Evolutionary conservation across 1,284 basidiomycete genomes (phyloP), one percentile per base, ranked within the genome.

Genomic region (Inonotus hispidus): DNA sequence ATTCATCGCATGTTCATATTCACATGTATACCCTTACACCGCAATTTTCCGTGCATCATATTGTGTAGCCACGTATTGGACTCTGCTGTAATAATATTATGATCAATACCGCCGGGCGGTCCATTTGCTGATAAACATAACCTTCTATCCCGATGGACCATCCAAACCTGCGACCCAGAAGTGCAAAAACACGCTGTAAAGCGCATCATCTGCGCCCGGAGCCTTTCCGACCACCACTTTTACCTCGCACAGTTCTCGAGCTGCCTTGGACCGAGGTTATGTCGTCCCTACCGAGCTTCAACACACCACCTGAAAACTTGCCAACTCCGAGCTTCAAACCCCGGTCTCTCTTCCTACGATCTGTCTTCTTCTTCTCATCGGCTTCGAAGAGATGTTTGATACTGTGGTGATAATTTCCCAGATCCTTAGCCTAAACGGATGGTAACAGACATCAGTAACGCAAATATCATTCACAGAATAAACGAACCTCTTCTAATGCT

Each of bases 261-360:
- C 57, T 58, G 21, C 79, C 72, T 59, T 78, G 71, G 60, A 77
- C 75, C 3, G 74, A 71, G 39, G 66, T 73, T 32, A 92, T 80
- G 29, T 92, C 90, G 27, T 80, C 75, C 66, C 71, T 76, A 62
- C 79, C 82, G 16, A 92, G 78, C 63, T 79, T 83, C 60, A 92
- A 75, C 23, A 82, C 77, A 13, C 90, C 90, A 43, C 80, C 80
- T 59, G 75, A 79, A 69, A 89, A 92, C 63, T 78, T 86, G 5
- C 90, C 90, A n/a, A 92, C 78, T 1, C 90, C 90, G 84, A 90
- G 85, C 63, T 77, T 76, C 38, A 92, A 70, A 2, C 90, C 90
- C 66, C 82, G 79, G 41, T 81, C 77, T 63, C 89, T 75, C 66
- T 81, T 85, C 49, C 64, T 68, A 62, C 74, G 76, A 37, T 64